Evolutionary conservation across 106 monocot species (phyloP).

Genomic region (Hemerocallis citrina): DNA sequence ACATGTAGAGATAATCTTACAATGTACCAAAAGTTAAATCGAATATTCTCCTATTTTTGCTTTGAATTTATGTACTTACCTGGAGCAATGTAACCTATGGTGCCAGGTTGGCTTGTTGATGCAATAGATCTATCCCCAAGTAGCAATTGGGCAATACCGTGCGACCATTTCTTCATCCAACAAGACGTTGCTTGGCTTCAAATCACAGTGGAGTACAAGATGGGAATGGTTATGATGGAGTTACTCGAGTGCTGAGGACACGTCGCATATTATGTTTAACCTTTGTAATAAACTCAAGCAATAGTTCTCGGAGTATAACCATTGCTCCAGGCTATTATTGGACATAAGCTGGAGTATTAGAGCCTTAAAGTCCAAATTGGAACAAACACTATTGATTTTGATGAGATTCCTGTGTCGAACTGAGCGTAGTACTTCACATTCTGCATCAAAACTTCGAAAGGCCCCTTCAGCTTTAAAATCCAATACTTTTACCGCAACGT

Average conservation of each 20-base stretch:
- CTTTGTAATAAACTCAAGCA: conserved; percentile 13
- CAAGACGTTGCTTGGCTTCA: conserved; percentile 5
- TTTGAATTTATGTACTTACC: conserved; percentile 2
- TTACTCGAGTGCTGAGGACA: conserved; percentile 14
- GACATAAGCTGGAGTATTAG: conserved; percentile 18
- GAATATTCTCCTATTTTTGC: too few relatives aligned
- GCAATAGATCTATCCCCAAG: neutral
- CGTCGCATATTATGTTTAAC: conserved; percentile 11
- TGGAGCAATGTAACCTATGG: conserved; percentile 1
- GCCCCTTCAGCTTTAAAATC: conserved; percentile 2
- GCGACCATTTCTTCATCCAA: neutral
- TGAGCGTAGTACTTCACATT: too few relatives aligned
- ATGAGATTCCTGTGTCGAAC: neutral
- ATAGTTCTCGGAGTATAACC: conserved; percentile 10
- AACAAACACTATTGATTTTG: neutral
- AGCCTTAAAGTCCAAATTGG: conserved; percentile 7
- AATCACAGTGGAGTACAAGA: conserved; percentile 19
- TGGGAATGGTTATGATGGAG: conserved; percentile 9
- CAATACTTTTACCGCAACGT: conserved; percentile 4
- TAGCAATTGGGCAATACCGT: neutral
- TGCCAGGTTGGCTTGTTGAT: neutral
- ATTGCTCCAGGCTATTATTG: conserved; percentile 15
- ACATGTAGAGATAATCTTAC: too few relatives aligned
- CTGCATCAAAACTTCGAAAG: conserved; percentile 1
- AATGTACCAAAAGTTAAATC: too few relatives aligned